phyloP scores from a whole-genome alignment of 2,329 filamentous ascomycete species.

The Aspergillus pseudonomiae region DNA sequence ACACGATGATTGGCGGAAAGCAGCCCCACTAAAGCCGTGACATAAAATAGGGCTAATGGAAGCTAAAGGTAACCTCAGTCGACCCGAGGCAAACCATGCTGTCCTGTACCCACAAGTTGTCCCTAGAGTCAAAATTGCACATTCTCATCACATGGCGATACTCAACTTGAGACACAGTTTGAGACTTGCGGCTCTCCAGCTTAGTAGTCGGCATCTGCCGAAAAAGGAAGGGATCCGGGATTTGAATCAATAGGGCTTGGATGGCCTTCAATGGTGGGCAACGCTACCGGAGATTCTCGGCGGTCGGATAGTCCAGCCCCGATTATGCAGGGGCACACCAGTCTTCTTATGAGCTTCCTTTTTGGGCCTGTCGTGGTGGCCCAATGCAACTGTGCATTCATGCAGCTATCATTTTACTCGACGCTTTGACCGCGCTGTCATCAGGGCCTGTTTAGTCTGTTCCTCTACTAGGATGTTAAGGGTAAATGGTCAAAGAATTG shows the following conservation, averaged over 20 bases:
- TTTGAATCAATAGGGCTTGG: neutral
- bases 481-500: neutral
- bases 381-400: neutral
- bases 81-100: neutral
- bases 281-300: neutral
- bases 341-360: neutral
- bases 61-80: neutral
- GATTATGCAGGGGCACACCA: neutral
- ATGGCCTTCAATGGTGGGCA: neutral
- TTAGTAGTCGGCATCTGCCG: neutral
- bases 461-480: neutral
- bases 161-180: neutral
- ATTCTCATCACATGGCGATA: neutral
- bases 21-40: neutral
- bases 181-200: neutral
- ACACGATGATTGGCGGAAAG: neutral
- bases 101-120: neutral
- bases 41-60: neutral
- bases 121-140: neutral
- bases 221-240: neutral
- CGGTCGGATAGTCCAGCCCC: neutral
- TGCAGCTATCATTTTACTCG: neutral
- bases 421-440: neutral
- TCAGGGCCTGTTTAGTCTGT: neutral
- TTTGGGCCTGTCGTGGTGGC: neutral